Percentiles rank a stretch among this genome's conserved stretches.
Evolutionary conservation across 495 filamentous ascomycete genomes (phyloP).

Genomic region (Penicillium samsonianum): DNA sequence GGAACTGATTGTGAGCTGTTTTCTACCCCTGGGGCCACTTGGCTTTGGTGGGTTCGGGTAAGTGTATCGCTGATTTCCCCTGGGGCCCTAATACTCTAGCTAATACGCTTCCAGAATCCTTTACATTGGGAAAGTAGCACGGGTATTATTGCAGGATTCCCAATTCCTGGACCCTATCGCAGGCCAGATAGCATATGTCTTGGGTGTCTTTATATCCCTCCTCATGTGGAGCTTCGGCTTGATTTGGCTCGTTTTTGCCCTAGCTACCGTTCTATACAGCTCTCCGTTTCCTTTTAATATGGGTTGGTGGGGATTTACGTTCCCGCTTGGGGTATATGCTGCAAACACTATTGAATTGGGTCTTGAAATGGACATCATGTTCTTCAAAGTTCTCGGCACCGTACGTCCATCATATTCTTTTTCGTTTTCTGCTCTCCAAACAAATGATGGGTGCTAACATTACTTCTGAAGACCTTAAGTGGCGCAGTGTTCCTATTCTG

Average conservation of each 20-base stretch:
- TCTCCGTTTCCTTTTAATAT: constrained; percentile 60
- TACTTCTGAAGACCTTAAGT: constrained; percentile 35
- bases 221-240: constrained; percentile 53
- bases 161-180: constrained; percentile 29
- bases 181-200: constrained; percentile 42
- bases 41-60: constrained; percentile 49
- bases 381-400: constrained; percentile 54
- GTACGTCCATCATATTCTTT: constrained; percentile 24
- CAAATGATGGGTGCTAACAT: neutral
- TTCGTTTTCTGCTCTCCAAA: neutral
- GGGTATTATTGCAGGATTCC: constrained; percentile 29
- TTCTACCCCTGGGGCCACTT: constrained; percentile 50
- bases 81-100: neutral
- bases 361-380: constrained; percentile 44
- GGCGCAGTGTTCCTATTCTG: constrained; percentile 44
- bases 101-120: constrained; percentile 32
- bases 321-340: constrained; percentile 58
- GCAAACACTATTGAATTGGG: constrained; percentile 49
- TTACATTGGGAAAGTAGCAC: constrained; percentile 46
- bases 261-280: constrained; percentile 38
- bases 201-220: constrained; percentile 43
- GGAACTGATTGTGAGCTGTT: constrained; percentile 48
- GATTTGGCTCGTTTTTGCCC: constrained; percentile 51
- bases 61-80: neutral
- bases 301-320: constrained; percentile 66